phyloP scores from a whole-genome alignment of 345 rosid genomes.

The Iberis pinnata region DNA sequence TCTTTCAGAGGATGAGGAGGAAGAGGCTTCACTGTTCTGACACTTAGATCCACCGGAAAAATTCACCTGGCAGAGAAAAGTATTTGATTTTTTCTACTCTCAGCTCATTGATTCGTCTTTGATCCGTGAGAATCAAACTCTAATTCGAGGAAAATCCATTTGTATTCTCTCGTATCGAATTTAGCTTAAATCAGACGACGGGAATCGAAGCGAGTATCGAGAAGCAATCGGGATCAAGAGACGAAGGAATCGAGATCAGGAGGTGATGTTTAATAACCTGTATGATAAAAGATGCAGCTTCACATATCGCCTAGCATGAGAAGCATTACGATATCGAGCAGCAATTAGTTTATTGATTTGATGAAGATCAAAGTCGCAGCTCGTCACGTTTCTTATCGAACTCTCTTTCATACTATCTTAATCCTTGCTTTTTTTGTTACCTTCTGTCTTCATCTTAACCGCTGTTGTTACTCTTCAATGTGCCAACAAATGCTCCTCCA shows the following conservation, averaged over 20 bases:
- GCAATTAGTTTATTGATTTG: conserved; percentile 95
- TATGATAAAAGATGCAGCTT: conserved; percentile 88
- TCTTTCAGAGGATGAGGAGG: too few species aligned
- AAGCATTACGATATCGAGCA: conserved; percentile 96
- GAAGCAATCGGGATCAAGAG: too few species aligned
- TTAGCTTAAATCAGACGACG: background rate
- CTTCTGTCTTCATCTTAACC: conserved; percentile 96
- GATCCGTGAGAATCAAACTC: conserved; percentile 19
- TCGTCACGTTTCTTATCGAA: conserved; percentile 93
- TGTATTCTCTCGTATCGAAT: conserved; percentile 20
- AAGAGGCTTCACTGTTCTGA: too few species aligned
- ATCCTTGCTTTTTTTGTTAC: conserved; percentile 94
- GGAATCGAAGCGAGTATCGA: too few species aligned
- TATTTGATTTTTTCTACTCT: conserved; percentile 16
- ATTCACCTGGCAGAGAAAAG: conserved; percentile 1
- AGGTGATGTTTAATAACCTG: conserved; percentile 95
- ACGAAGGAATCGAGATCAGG: conserved; percentile 23
- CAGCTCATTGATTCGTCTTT: conserved; percentile 24
- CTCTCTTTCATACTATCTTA: conserved; percentile 90
- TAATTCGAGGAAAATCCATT: conserved; percentile 17
- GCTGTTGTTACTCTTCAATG: conserved; percentile 99
- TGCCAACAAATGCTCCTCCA: conserved; percentile 99
- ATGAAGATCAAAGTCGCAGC: conserved; percentile 99
- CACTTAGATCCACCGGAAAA: conserved; percentile 29
- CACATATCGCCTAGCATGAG: conserved; percentile 99